Percentiles rank a stretch among this genome's conserved stretches.
These are phyloP conservation scores for Letharia columbiana DNA, from an alignment of 495 filamentous ascomycete species.

Conservation along the genomic window DNA sequence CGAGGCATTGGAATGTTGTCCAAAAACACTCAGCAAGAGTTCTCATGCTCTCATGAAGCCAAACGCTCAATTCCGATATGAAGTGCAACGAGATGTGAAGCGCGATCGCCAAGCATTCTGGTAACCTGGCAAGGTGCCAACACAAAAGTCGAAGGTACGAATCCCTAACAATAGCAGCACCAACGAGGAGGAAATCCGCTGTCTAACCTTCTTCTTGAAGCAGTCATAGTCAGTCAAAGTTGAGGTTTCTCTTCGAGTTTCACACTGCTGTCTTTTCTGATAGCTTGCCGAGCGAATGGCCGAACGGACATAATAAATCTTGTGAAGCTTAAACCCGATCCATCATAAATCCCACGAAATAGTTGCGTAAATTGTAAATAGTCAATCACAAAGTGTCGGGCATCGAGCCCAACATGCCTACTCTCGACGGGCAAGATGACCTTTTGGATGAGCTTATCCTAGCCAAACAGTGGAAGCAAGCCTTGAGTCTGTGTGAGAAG, in stretches of 20 bases:
- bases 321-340: background rate
- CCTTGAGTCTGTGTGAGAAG: conserved; percentile 51
- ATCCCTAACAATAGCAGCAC: background rate
- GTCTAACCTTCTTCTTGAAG: background rate
- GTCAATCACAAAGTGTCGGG: background rate
- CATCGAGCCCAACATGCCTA: conserved; percentile 23
- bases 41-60: background rate
- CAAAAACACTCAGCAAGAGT: background rate
- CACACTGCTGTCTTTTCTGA: too few relatives aligned
- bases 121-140: background rate
- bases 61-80: background rate
- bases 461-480: conserved; percentile 48
- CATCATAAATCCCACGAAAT: background rate
- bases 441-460: conserved; percentile 52
- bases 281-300: background rate
- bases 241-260: too few relatives aligned
- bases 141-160: background rate
- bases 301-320: background rate
- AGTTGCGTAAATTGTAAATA: background rate
- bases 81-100: background rate
- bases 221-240: too few relatives aligned
- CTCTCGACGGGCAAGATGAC: conserved; percentile 48
- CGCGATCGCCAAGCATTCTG: background rate
- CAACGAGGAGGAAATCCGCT: background rate
- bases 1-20: background rate